A percentile compares a stretch with the other conserved stretches of the same genome.
Evolutionary conservation across 495 filamentous ascomycete genomes (phyloP).

Genomic region (Acidomyces sp.): DNA sequence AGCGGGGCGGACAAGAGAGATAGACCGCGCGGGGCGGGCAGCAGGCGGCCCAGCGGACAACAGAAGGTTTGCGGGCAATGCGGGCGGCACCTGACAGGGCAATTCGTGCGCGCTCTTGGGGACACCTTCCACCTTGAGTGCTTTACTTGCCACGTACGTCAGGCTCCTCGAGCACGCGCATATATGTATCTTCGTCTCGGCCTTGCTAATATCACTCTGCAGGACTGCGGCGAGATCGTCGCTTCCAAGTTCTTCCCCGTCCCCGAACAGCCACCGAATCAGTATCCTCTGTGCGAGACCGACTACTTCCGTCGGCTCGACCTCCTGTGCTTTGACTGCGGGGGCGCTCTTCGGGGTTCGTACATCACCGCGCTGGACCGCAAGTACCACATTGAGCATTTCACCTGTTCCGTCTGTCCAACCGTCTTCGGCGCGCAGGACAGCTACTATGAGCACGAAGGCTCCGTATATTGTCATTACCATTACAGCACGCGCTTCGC

Average conservation of each 20-base stretch:
- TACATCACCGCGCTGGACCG: conserved; percentile 96
- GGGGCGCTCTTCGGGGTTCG: conserved; percentile 84
- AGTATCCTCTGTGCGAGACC: conserved; percentile 93
- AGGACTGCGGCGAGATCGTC: conserved; percentile 95
- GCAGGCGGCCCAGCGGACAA: conserved; percentile 21
- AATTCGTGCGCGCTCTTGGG: conserved; percentile 86
- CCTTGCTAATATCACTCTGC: background rate
- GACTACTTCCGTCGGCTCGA: conserved; percentile 94
- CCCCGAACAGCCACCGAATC: conserved; percentile 72
- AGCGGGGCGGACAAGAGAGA: conserved; percentile 2
- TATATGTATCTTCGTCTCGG: background rate
- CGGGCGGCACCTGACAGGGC: conserved; percentile 69
- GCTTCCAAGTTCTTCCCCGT: conserved; percentile 98
- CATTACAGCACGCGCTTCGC: conserved; percentile 98
- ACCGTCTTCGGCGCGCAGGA: conserved; percentile 96
- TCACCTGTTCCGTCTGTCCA: conserved; percentile 94
- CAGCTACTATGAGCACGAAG: conserved; percentile 97
- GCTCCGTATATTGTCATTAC: conserved; percentile 94
- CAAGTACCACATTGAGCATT: conserved; percentile 99
- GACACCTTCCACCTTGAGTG: conserved; percentile 95
- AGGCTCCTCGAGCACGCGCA: conserved; percentile 10
- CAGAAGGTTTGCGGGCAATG: conserved; percentile 75
- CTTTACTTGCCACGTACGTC: conserved; percentile 84
- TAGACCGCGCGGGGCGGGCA: conserved; percentile 6
- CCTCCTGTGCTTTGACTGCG: conserved; percentile 81